These are phyloP conservation scores for Nakazawaea siamensis DNA, from an alignment of 805 yeast genomes.

Conservation along the genomic window DNA sequence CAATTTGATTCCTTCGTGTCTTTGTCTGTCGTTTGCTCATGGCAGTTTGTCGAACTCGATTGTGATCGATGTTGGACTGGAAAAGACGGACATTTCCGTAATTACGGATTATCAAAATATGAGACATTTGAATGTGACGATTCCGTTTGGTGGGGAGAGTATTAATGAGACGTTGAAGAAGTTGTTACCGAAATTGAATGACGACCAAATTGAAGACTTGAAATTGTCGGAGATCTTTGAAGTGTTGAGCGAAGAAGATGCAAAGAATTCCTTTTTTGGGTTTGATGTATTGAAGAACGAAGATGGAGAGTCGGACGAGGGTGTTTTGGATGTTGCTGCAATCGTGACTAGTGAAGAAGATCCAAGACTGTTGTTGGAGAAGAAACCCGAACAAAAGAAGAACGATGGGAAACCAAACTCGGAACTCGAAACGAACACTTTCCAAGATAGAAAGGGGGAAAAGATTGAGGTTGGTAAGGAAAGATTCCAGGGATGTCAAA, in stretches of 20 bases:
- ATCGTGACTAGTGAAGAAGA: slow-evolving; percentile 69
- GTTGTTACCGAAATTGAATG: slow-evolving; percentile 49
- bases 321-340: slow-evolving; percentile 81
- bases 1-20: slow-evolving; percentile 55
- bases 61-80: slow-evolving; percentile 75
- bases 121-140: slow-evolving; percentile 32
- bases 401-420: slow-evolving; percentile 35
- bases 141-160: slow-evolving; percentile 50
- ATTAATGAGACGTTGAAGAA: slow-evolving; percentile 48
- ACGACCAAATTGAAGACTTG: slow-evolving; percentile 60
- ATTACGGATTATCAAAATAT: slow-evolving; percentile 65
- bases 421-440: slow-evolving; percentile 66
- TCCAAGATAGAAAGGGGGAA: slow-evolving; percentile 51
- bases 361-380: slow-evolving; percentile 39
- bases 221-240: slow-evolving; percentile 74
- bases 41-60: slow-evolving; percentile 56
- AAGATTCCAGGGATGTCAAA: slow-evolving; percentile 73
- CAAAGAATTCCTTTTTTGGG: slow-evolving; percentile 54
- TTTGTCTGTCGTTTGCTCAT: slow-evolving; percentile 69
- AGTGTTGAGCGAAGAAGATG: slow-evolving; percentile 62
- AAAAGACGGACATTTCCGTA: slow-evolving; percentile 70
- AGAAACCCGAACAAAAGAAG: slow-evolving; percentile 15
- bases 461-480: slow-evolving; percentile 75
- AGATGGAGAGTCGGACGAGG: slow-evolving; percentile 42
- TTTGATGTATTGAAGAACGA: slow-evolving; percentile 36